Percentiles rank a stretch among this genome's conserved stretches.
phyloP scores from a whole-genome alignment of 345 rosid species.

The Mercurialis annua region DNA sequence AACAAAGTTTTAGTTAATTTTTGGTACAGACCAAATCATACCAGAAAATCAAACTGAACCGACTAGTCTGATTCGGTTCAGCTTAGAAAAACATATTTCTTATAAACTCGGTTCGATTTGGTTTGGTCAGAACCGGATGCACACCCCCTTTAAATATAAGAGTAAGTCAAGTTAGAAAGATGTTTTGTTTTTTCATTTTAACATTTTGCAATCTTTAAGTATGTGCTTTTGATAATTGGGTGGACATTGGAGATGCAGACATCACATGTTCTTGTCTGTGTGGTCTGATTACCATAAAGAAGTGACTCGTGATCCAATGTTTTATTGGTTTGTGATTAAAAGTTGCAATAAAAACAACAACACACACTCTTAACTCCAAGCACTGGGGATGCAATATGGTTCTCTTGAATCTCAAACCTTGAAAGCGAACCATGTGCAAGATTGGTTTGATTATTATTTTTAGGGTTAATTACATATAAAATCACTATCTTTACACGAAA shows the following conservation, averaged over 20 bases:
- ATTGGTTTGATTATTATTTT: neutral
- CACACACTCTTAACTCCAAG: neutral
- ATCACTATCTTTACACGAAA: too few species aligned
- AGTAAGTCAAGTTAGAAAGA: neutral
- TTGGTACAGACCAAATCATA: too few species aligned
- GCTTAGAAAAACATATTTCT: too few species aligned
- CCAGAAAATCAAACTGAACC: too few species aligned
- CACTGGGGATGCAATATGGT: neutral
- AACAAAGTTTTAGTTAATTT: too few species aligned
- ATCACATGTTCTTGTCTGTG: constrained; percentile 28
- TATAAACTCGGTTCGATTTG: too few species aligned
- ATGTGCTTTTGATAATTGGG: neutral
- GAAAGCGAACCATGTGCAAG: constrained; percentile 1
- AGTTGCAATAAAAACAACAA: neutral
- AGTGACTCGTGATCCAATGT: constrained; percentile 27
- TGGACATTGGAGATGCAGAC: constrained; percentile 5
- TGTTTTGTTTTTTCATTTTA: neutral
- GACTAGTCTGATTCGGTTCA: too few species aligned
- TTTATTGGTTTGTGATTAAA: neutral
- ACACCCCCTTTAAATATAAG: too few species aligned
- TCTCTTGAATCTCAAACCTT: neutral
- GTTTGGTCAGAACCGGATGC: too few species aligned
- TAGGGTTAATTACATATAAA: too few species aligned
- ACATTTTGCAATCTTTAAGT: neutral
- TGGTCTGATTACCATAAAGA: neutral